Evolutionary conservation across 2,329 filamentous ascomycete genomes (phyloP).

Genomic region (Aspergillus costaricaensis): DNA sequence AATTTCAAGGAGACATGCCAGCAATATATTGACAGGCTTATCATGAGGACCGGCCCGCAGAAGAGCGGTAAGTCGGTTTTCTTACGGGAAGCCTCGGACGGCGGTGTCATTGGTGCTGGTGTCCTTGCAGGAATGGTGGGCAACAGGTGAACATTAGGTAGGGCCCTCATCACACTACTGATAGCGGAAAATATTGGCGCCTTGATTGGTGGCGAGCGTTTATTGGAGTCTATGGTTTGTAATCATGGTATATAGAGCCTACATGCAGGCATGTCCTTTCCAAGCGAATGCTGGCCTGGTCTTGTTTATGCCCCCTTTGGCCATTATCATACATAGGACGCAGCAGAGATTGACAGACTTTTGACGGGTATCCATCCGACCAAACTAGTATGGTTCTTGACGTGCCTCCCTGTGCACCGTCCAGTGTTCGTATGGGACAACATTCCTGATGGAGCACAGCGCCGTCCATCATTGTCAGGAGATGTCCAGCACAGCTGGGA

Average conservation of each 20-base stretch:
- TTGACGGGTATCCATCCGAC: not conserved
- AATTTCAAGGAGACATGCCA: constrained; percentile 72
- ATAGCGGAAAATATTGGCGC: not conserved
- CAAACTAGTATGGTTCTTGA: not conserved
- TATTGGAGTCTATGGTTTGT: not conserved
- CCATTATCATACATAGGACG: not conserved
- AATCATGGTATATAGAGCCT: not conserved
- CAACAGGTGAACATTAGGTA: constrained; percentile 12
- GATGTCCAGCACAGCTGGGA: too few species aligned
- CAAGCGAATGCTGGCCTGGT: not conserved
- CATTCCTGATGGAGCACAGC: too few species aligned
- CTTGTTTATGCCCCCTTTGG: not conserved
- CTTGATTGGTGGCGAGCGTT: not conserved
- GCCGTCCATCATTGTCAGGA: too few species aligned
- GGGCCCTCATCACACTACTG: not conserved
- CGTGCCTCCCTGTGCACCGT: too few species aligned
- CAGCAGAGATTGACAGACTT: not conserved
- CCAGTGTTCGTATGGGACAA: not conserved
- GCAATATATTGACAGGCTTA: constrained; percentile 62
- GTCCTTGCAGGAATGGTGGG: constrained; percentile 54
- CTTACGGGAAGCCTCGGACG: constrained; percentile 54
- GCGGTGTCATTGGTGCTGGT: constrained; percentile 58
- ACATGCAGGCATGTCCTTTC: not conserved
- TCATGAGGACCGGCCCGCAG: constrained; percentile 49
- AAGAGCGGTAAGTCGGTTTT: constrained; percentile 54